Conservation (phyloP, 2,329 filamentous ascomycete species). For the Tothia fuscella region DNA sequence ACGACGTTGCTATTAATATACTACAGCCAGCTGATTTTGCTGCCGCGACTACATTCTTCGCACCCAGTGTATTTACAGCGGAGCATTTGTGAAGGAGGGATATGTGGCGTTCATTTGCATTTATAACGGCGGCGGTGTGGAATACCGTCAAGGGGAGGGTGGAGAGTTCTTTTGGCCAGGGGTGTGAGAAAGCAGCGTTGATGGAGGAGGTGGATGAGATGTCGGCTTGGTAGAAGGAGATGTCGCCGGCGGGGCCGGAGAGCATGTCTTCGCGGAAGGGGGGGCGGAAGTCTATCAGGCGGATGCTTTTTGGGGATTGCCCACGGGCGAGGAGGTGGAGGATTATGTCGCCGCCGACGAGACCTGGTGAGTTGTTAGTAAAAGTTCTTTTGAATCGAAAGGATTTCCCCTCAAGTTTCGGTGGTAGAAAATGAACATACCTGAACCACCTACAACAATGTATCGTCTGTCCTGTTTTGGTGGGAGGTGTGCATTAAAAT, state of each 20-base stretch:
- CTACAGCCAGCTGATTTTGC: conserved; percentile 35
- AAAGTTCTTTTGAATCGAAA: not conserved
- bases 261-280: conserved; percentile 31
- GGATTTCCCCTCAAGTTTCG: not conserved
- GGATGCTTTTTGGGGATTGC: conserved; percentile 38
- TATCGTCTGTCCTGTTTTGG: conserved; percentile 27
- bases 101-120: conserved; percentile 36
- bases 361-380: conserved; percentile 27
- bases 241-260: conserved; percentile 21
- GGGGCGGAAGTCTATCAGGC: conserved; percentile 40
- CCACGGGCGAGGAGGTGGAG: conserved; percentile 42
- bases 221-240: conserved; percentile 38
- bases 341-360: conserved; percentile 44
- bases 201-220: conserved; percentile 37
- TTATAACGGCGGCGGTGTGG: conserved; percentile 45
- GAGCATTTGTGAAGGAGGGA: conserved; percentile 34
- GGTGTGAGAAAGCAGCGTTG: conserved; percentile 32
- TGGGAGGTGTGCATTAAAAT: conserved; percentile 24
- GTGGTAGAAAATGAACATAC: conserved; percentile 11
- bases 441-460: conserved; percentile 28
- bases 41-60: conserved; percentile 36
- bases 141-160: conserved; percentile 42
- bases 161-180: conserved; percentile 34
- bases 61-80: conserved; percentile 40
- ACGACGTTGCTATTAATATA: conserved; percentile 43